phyloP scores from a whole-genome alignment of 768 basidiomycete genomes.

The Russula griseocarnosa region DNA sequence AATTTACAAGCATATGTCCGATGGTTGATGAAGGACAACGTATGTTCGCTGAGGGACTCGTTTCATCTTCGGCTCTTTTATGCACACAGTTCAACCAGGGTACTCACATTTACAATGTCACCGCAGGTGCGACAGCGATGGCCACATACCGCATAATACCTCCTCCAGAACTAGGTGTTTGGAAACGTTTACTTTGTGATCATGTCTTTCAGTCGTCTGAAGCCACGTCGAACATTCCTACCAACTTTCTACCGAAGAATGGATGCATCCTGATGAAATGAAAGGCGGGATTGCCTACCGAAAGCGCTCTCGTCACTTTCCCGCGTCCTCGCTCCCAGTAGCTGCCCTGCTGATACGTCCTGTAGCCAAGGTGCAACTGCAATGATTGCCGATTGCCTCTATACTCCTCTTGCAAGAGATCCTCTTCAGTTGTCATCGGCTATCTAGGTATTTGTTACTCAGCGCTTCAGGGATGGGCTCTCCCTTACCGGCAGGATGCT shows the following conservation, averaged over 20 bases:
- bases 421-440: conserved; percentile 28
- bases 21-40: conserved; percentile 28
- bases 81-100: background rate
- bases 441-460: conserved; percentile 18
- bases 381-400: conserved; percentile 23
- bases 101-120: conserved; percentile 17
- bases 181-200: conserved; percentile 12
- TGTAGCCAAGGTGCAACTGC: conserved; percentile 23
- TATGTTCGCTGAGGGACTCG: conserved; percentile 30
- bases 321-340: background rate
- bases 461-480: background rate
- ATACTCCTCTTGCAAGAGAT: conserved; percentile 27
- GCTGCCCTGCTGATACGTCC: background rate
- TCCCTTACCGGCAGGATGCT: conserved; percentile 24
- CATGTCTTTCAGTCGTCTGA: conserved; percentile 24
- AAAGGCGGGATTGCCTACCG: conserved; percentile 6
- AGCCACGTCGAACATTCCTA: conserved; percentile 18
- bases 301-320: conserved; percentile 7
- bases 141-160: background rate
- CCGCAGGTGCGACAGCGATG: background rate
- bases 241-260: conserved; percentile 19
- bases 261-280: conserved; percentile 9
- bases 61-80: background rate
- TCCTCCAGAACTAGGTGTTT: background rate
- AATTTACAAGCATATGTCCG: conserved; percentile 32